Evolutionary conservation across 306 rosid genomes (phyloP).

Genomic region (Hippophae gyantsensis): DNA sequence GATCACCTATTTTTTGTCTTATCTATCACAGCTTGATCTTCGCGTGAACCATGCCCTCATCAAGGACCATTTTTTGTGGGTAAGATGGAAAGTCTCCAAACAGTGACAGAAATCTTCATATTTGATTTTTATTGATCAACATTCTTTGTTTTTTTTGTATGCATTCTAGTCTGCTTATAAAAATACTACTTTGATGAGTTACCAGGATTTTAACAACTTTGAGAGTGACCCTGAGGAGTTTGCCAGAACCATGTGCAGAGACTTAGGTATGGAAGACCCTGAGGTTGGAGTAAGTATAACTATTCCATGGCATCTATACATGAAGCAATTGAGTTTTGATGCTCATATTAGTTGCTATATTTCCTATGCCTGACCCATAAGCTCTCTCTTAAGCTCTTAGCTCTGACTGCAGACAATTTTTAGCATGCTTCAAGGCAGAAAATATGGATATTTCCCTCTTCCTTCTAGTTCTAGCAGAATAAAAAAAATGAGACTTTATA

Average conservation of each 20-base stretch:
- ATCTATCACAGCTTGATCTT: conserved; percentile 64
- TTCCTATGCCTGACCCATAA: not conserved
- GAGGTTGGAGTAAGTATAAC: conserved; percentile 80
- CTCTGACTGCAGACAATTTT: no score
- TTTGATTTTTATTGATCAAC: not conserved
- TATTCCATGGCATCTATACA: not conserved
- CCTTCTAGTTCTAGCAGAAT: no score
- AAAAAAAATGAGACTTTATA: no score
- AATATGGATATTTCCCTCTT: no score
- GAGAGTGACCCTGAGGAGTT: conserved; percentile 98
- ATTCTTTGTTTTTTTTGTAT: not conserved
- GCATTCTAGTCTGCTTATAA: not conserved
- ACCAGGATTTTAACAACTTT: conserved; percentile 81
- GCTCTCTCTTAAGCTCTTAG: not conserved
- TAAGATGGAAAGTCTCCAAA: conserved; percentile 29
- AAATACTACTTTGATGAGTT: conserved; percentile 13
- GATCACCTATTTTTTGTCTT: not conserved
- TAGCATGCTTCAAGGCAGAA: no score
- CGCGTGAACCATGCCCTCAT: conserved; percentile 79
- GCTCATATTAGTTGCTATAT: not conserved
- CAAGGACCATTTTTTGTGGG: conserved; percentile 94
- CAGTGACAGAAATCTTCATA: not conserved
- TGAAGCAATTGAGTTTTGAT: not conserved
- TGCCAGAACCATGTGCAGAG: conserved; percentile 70
- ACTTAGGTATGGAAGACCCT: conserved; percentile 79